phyloP scores from a whole-genome alignment of 805 yeast species.

The Candida cerambycidarum region DNA sequence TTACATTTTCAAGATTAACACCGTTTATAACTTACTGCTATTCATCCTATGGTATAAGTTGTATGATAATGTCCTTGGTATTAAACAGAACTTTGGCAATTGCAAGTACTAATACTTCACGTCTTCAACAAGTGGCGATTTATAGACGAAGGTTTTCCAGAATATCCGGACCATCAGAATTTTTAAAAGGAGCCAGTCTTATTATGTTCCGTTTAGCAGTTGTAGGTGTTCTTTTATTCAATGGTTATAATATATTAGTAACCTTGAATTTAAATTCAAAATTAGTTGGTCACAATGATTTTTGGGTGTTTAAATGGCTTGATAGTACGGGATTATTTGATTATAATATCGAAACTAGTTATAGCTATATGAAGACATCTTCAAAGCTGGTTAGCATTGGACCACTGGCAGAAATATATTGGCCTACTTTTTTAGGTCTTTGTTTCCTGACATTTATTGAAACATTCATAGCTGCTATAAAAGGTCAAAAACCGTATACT shows the following conservation, averaged over 20 bases:
- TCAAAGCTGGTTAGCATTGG: slow-evolving; percentile 33
- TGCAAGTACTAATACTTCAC: slow-evolving; percentile 34
- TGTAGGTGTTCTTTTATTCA: slow-evolving; percentile 24
- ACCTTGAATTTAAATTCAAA: slow-evolving; percentile 27
- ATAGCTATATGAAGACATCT: slow-evolving; percentile 32
- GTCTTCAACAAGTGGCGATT: slow-evolving; percentile 21
- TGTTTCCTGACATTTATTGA: slow-evolving; percentile 66
- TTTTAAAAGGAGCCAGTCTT: slow-evolving; percentile 21
- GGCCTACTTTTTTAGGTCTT: slow-evolving; percentile 57
- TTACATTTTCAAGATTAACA: slow-evolving; percentile 5
- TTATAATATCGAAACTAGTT: slow-evolving; percentile 21
- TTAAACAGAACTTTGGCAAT: slow-evolving; percentile 38
- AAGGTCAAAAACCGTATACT: slow-evolving; percentile 54
- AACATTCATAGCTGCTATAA: slow-evolving; percentile 58
- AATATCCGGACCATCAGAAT: slow-evolving; percentile 14
- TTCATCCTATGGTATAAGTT: slow-evolving; percentile 37
- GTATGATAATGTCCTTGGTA: slow-evolving; percentile 38
- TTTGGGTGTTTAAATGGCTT: slow-evolving; percentile 17
- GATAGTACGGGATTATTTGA: slow-evolving; percentile 19
- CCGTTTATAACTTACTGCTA: slow-evolving; percentile 29
- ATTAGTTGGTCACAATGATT: slow-evolving; percentile 12
- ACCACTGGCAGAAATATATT: slow-evolving; percentile 53
- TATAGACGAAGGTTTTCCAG: slow-evolving; percentile 14
- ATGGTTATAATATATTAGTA: slow-evolving; percentile 29
- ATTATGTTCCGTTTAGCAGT: slow-evolving; percentile 29